Percentiles rank a stretch among this genome's conserved stretches.
Evolutionary conservation across 345 rosid species (phyloP).

Genomic region (Syzygium aromaticum): DNA sequence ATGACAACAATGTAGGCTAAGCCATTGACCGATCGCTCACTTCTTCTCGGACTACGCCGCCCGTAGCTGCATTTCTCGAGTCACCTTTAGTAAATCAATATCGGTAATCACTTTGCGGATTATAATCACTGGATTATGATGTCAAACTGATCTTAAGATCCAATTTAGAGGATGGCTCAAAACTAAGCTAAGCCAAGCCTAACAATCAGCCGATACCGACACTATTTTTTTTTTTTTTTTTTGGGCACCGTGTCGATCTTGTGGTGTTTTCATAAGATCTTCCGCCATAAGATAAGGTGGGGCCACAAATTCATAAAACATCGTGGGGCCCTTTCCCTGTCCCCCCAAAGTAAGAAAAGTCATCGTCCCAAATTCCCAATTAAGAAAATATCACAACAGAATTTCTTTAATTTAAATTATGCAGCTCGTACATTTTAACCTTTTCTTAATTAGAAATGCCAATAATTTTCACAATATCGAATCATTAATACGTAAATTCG

Average conservation of each 20-base stretch:
- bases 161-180: not conserved
- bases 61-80: fast-evolving
- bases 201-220: not conserved
- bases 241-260: not conserved
- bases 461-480: not conserved
- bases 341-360: not conserved
- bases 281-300: not conserved
- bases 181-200: not conserved
- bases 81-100: not conserved
- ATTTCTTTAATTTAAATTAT: not conserved
- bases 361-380: not conserved
- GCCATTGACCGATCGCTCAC: not conserved
- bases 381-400: not conserved
- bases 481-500: fast-evolving
- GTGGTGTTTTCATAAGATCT: not conserved
- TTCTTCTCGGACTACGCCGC: not conserved
- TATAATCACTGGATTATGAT: not conserved
- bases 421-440: not conserved
- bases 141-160: not conserved
- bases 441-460: not conserved
- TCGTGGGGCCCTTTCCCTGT: not conserved
- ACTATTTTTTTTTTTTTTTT: not conserved
- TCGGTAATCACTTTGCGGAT: not conserved
- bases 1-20: not conserved
- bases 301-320: not conserved